Evolutionary conservation across 495 filamentous ascomycete species (phyloP).

Genomic region (Penicillium lagena): DNA sequence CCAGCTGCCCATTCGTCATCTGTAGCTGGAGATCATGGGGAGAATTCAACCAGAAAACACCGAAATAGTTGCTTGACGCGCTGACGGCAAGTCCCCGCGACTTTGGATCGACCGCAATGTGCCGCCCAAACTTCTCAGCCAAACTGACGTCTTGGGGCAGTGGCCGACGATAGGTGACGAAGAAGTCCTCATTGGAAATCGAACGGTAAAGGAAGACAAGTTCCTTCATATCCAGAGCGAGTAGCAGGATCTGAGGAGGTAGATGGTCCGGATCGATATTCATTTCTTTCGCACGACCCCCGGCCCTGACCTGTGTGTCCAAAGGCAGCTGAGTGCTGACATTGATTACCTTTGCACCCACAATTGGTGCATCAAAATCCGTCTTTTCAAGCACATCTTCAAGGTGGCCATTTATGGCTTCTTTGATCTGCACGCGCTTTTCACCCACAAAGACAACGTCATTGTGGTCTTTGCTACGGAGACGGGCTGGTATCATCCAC

Average conservation of each 20-base stretch:
- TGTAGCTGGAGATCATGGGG: conserved; percentile 26
- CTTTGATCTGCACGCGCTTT: conserved; percentile 55
- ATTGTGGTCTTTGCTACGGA: conserved; percentile 62
- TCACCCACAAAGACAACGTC: conserved; percentile 91
- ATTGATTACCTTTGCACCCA: conserved; percentile 39
- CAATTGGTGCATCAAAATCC: conserved; percentile 62
- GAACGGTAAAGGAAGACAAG: conserved; percentile 65
- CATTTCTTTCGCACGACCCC: neutral
- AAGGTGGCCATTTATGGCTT: conserved; percentile 58
- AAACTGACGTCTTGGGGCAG: conserved; percentile 48
- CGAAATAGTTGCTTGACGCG: conserved; percentile 50
- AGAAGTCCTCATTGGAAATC: conserved; percentile 38
- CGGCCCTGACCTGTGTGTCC: conserved; percentile 23
- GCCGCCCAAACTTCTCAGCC: conserved; percentile 60
- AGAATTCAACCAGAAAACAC: conserved; percentile 44
- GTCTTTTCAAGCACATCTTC: conserved; percentile 63
- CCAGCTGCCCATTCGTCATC: conserved; percentile 21
- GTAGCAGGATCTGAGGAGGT: conserved; percentile 70
- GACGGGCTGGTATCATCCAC: conserved; percentile 71
- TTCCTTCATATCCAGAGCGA: conserved; percentile 63
- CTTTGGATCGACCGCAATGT: conserved; percentile 78
- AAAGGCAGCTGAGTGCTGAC: conserved; percentile 24
- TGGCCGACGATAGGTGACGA: conserved; percentile 52
- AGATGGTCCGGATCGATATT: conserved; percentile 21
- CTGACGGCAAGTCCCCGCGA: conserved; percentile 61